Base-by-base conservation (phyloP, 345 rosid species). In the Euphorbia lathyris region DNA sequence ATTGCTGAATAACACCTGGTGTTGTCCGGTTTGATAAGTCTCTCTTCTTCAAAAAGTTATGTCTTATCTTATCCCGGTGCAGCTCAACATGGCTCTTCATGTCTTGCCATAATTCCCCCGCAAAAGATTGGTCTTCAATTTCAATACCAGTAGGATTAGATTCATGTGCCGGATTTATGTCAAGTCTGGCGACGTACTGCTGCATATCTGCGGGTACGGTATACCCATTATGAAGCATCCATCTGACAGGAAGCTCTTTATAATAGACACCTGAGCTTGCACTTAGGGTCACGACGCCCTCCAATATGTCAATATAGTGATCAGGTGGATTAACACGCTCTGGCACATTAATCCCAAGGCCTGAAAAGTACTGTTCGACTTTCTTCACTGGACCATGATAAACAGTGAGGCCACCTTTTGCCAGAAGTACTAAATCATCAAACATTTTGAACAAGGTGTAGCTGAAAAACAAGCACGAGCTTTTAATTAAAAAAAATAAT, bases 311-410 rank as follows among this genome's bases (percentile, higher is more conserved):
- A 48, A 95, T 95, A 65, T 79, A 89, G 73, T 95, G 80, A 70
- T 95, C 97, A n/a, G 99, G 97, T 72, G 99, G 99, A 76, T 90
- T 95, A 50, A 95, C 86, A 17, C 88, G 93, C 29, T 86, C 96
- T 10, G 98, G 99, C 30, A 92, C 92, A 48, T 42, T 70, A 57
- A 95, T 90, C 40, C 98, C 98, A 9, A 95, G 83, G 38, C 90
- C 82, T 3, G 88, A 60, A 77, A 95, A 95, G 85, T 95, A 95
- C 47, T 82, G 86, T 75, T 95, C 98, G n/a, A 88, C 93, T 72
- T 81, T 79, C 75, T 81, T 79, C 20, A 80, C 91, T 17, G 98
- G 73, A 59, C 97, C 99, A 42, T 88, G 92, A 81, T 92, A 95
- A 66, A 90, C 98, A 38, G 85, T 75, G 67, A 88, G 83, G 25